A percentile compares a stretch with the other conserved stretches of the same genome.
These are phyloP conservation scores for Botryotinia convoluta DNA, from an alignment of 2,329 filamentous ascomycete species.

Conservation along the genomic window DNA sequence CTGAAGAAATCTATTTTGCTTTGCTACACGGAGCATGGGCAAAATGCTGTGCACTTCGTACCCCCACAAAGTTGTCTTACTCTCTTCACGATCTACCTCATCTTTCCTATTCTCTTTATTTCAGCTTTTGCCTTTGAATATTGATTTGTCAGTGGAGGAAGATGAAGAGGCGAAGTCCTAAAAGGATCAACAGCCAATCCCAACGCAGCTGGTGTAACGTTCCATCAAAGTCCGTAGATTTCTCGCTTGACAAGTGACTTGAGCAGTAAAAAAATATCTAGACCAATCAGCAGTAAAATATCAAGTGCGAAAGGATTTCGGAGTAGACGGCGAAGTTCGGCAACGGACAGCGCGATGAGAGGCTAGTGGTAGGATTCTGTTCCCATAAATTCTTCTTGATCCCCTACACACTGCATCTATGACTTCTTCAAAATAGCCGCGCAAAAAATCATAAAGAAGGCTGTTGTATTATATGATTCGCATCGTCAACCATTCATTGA, in stretches of 20 bases:
- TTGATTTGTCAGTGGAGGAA: not conserved
- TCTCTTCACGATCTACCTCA: not conserved
- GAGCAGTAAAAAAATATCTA: not conserved
- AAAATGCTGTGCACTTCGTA: constrained; percentile 2
- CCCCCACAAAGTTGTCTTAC: constrained; percentile 8
- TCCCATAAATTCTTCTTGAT: not conserved
- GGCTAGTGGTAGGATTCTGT: constrained; percentile 1
- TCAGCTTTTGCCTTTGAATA: not conserved
- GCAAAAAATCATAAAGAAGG: constrained; percentile 9
- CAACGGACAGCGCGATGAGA: constrained; percentile 1
- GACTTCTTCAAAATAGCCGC: constrained; percentile 13
- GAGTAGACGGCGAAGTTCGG: constrained; percentile 7
- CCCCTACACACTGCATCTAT: not conserved
- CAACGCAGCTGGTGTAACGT: constrained; percentile 15
- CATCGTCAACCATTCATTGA: not conserved
- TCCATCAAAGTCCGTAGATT: constrained; percentile 6
- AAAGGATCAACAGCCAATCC: constrained; percentile 12
- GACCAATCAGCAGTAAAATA: not conserved
- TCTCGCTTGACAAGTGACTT: constrained; percentile 8
- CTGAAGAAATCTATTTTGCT: not conserved
- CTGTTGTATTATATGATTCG: not conserved
- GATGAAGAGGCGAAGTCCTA: constrained; percentile 16
- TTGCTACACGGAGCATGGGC: not conserved
- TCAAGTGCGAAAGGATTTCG: not conserved
- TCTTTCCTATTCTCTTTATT: not conserved